A percentile compares a stretch with the other conserved stretches of the same genome.
Evolutionary conservation across 108 stramenopile species (phyloP).

Genomic region (Nitzschia sp.): DNA sequence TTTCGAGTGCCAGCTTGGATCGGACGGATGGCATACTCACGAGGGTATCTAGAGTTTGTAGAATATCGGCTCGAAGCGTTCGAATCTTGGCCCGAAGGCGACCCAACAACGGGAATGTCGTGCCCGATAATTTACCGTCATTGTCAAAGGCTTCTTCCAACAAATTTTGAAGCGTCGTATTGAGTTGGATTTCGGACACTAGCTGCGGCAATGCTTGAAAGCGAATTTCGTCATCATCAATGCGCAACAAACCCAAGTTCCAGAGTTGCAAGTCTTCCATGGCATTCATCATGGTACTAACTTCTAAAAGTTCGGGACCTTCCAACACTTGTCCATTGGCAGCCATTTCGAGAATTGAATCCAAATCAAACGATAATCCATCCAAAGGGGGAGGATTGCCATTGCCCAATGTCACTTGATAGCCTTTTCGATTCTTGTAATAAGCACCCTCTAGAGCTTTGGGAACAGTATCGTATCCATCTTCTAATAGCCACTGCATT

Average conservation of each 20-base stretch:
- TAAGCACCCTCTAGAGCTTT: conserved; percentile 16
- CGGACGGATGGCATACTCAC: conserved; percentile 58
- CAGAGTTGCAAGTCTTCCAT: conserved; percentile 62
- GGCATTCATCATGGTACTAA: conserved; percentile 53
- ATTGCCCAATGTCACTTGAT: conserved; percentile 41
- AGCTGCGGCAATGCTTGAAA: conserved; percentile 59
- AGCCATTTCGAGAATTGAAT: conserved; percentile 55
- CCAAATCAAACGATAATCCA: conserved; percentile 53
- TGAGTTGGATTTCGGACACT: conserved; percentile 48
- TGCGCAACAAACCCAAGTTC: conserved; percentile 42
- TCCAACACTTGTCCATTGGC: conserved; percentile 58
- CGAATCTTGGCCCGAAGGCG: conserved; percentile 58
- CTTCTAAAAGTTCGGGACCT: conserved; percentile 70
- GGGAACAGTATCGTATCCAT: not conserved
- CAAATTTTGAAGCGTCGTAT: conserved; percentile 56
- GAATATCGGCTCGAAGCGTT: conserved; percentile 57
- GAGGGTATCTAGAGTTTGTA: conserved; percentile 60
- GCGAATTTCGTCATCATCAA: conserved; percentile 19
- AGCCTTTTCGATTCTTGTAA: conserved; percentile 41
- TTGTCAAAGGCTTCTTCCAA: conserved; percentile 75
- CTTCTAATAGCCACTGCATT: conserved; percentile 52
- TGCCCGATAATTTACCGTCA: conserved; percentile 53
- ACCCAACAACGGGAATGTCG: conserved; percentile 72
- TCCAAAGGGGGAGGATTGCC: conserved; percentile 57
- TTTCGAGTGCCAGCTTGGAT: conserved; percentile 74